Base-by-base conservation (phyloP, 108 stramenopile species). In the Nitzschia palea region DNA sequence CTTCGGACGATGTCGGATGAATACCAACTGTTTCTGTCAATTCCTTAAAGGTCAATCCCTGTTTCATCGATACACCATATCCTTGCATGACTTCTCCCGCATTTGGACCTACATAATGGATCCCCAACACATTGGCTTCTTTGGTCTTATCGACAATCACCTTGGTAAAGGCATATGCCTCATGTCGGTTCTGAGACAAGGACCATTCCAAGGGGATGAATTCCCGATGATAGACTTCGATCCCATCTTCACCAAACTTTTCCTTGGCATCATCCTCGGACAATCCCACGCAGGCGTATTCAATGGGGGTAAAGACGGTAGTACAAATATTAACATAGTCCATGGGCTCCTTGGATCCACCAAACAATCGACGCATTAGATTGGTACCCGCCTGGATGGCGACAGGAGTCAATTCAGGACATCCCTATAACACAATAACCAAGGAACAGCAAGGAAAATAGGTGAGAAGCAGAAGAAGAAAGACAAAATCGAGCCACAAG, bases 51-150 rank as follows among this genome's bases (percentile, higher is more conserved):
- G 83, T 97, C 67, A 91, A 66, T 10, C 96, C 93, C 56, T 90
- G 60, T 67, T 93, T 95, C 87, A 98, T 90, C 15, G 96, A 89
- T 9, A 88, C 83, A 44, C 92, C 96, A 66, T 88, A 97, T 14
- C 96, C 98, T 71, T 97, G 94, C 82, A 90, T 87, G 25, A 93
- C 88, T 83, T 99, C 99, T 26, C 99, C 99, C n/a, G 99, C 99
- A 68, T 98, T 91, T 28, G 99, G 99, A 43, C 97, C 97, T 9
- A 95, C 70, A 70, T 90, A 97, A 73, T 99, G 99, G 22, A 99
- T 88, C 53, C 99, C 99, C 44, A 99, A 62, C 8, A 99, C 97
- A 42, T 74, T 77, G 35, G 86, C 76, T 6, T 80, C 42, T 65
- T 70, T 50, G 12, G 75, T 55, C 26, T 65, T 55, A 55, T 93